Evolutionary conservation across 768 basidiomycete genomes (phyloP).

Genomic region (Grammothele lineata): DNA sequence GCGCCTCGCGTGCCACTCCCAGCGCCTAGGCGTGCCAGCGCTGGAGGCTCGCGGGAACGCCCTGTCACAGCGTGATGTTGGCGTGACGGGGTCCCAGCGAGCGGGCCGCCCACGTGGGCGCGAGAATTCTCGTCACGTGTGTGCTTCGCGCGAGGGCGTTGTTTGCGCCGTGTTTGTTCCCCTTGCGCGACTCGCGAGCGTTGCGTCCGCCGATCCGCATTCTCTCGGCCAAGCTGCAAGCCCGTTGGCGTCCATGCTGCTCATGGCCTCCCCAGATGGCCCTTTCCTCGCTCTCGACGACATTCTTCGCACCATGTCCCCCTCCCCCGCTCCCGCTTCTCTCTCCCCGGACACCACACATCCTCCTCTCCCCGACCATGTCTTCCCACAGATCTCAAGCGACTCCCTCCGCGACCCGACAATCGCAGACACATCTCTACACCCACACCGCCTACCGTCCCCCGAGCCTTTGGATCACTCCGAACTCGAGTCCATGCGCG

Average conservation of each 20-base stretch:
- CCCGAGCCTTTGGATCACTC: slow-evolving; percentile 39
- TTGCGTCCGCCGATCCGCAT: neutral
- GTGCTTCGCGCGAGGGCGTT: slow-evolving; percentile 17
- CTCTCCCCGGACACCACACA: slow-evolving; percentile 1
- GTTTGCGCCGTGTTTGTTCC: slow-evolving; percentile 12
- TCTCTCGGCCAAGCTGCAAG: neutral
- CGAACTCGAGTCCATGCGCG: slow-evolving; percentile 48
- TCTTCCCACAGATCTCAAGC: neutral
- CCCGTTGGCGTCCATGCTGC: slow-evolving; percentile 3
- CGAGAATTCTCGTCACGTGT: slow-evolving; percentile 16
- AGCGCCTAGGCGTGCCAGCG: too few species aligned
- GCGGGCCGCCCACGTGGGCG: neutral
- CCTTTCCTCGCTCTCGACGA: slow-evolving; percentile 50
- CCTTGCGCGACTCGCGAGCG: neutral
- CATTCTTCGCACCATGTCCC: slow-evolving; percentile 50
- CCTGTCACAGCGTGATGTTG: too few species aligned
- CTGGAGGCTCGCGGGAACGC: too few species aligned
- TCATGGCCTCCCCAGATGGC: slow-evolving; percentile 26
- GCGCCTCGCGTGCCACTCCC: too few species aligned
- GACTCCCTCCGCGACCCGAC: neutral
- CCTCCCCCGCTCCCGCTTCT: slow-evolving; percentile 38
- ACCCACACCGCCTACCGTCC: slow-evolving; percentile 20
- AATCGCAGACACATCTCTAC: neutral
- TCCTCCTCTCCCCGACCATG: neutral
- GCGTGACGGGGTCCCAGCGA: neutral